Base-by-base conservation (phyloP, 75 land plant genomes). In the Pinus tabuliformis region DNA sequence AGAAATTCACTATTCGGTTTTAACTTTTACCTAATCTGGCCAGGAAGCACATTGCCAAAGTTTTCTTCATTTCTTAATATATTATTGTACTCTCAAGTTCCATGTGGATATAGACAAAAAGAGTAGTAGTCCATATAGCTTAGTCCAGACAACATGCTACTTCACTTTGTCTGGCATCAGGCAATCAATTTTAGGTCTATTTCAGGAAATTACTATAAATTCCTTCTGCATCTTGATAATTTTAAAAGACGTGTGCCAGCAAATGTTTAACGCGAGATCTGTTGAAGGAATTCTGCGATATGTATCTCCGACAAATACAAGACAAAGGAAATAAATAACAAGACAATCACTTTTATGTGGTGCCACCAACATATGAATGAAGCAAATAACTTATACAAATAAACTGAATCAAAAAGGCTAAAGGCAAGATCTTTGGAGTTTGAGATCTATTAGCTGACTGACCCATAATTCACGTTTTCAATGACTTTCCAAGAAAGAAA, bases 181-280 rank as follows among this genome's bases (percentile, higher is more conserved):
- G 42, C 49, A n/a, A 39, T n/a, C 9, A 39, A 39, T 68, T 42
- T 20, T 11, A 39, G 11, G n/a, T 9, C 12, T 8, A 42, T 68
- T 42, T 68, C 49, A 39, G 68, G 30, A 4, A 64, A 45, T n/a
- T 39, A 68, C 72, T 68, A 20, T 68, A 39, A 68, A 68, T 42
- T 17, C 13, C 11, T 42, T 20, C 72, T 36, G 72, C 70, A n/a
- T 68, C 24, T 68, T 68, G 37, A 17, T 42, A 42, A 68, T 7
- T 37, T n/a, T 37, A 68, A 9, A 20, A 8, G 17, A n/a, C 52
- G 6, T 17, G n/a, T 68, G 49, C 12, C 24, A 68, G 12, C 42
- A 21, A 37, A 42, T 68, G 52, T 22, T 20, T 8, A 68, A 42
- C 42, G 24, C 52, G n/a, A 21, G 36, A 17, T 20, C 49, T 68